Evolutionary conservation across 2,329 filamentous ascomycete genomes (phyloP).

Genomic region (Arthrobotrys pseudoclavata): DNA sequence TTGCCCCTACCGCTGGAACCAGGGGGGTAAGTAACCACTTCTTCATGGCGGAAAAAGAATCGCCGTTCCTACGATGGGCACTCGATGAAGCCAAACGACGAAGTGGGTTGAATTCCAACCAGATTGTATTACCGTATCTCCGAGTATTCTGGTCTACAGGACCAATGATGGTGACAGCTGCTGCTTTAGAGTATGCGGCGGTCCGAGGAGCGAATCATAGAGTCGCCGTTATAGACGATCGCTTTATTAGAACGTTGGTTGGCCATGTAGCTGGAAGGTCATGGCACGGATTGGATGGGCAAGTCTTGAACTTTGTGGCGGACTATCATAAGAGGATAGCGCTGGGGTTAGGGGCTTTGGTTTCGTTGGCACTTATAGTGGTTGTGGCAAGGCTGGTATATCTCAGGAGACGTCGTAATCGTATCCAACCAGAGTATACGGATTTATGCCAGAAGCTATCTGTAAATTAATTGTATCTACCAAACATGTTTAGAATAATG

Average conservation of each 20-base stretch:
- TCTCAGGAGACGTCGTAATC: not conserved
- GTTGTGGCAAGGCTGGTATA: not conserved
- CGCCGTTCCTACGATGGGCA: slow-evolving; percentile 57
- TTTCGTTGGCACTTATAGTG: not conserved
- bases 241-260: slow-evolving; percentile 42
- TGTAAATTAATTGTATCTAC: not conserved
- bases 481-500: not conserved
- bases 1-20: slow-evolving; percentile 57
- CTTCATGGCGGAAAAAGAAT: slow-evolving; percentile 61
- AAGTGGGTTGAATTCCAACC: slow-evolving; percentile 20
- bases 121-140: slow-evolving; percentile 60
- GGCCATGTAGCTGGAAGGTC: slow-evolving; percentile 60
- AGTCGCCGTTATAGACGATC: slow-evolving; percentile 56
- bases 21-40: slow-evolving; percentile 62
- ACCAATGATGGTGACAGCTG: slow-evolving; percentile 61
- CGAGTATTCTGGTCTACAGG: slow-evolving; percentile 62
- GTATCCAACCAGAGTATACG: not conserved
- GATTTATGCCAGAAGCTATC: not conserved
- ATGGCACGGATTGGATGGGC: slow-evolving; percentile 61
- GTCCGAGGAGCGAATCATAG: slow-evolving; percentile 22
- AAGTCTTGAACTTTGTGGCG: slow-evolving; percentile 59
- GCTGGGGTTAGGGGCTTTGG: not conserved
- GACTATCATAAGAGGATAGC: slow-evolving; percentile 17
- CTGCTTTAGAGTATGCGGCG: slow-evolving; percentile 54
- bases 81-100: slow-evolving; percentile 61